Evolutionary conservation across 352 stramenopile genomes (phyloP).

Genomic region (Pythium vanterpoolii): DNA sequence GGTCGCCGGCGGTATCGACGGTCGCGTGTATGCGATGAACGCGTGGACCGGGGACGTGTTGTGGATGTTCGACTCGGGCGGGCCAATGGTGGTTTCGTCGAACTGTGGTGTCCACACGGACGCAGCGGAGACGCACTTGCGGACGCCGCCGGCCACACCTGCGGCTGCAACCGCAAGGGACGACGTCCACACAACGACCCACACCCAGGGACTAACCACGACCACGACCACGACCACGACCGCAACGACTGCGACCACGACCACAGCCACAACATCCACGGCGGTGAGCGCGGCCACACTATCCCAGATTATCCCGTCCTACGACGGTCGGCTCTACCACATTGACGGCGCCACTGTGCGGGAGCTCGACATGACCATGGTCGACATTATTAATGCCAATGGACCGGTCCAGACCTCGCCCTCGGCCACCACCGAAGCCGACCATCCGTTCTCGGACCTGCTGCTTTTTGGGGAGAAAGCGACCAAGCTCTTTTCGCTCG

Average conservation of each 20-base stretch:
- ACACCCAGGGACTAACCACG: neutral
- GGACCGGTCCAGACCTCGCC: constrained; percentile 50
- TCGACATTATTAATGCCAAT: constrained; percentile 72
- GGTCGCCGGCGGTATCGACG: constrained; percentile 69
- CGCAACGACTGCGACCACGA: neutral
- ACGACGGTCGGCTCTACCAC: constrained; percentile 75
- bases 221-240: neutral
- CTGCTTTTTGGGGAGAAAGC: constrained; percentile 77
- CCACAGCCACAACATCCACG: neutral
- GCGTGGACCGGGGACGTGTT: constrained; percentile 77
- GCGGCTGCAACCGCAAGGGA: neutral
- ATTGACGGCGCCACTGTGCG: constrained; percentile 57
- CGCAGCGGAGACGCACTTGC: neutral
- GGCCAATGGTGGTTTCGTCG: constrained; percentile 75
- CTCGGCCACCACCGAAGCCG: constrained; percentile 22
- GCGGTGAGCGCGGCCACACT: constrained; percentile 36
- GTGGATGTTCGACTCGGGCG: constrained; percentile 81
- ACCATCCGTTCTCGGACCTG: constrained; percentile 42
- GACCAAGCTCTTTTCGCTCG: constrained; percentile 67
- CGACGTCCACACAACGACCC: constrained; percentile 4
- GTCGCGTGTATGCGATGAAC: constrained; percentile 70
- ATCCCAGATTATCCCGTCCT: constrained; percentile 64
- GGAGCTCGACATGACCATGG: constrained; percentile 74
- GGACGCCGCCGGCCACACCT: neutral
- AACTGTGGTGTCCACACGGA: constrained; percentile 26